These are phyloP conservation scores for Microdochium bolleyi DNA, from an alignment of 2,329 filamentous ascomycete species.

Conservation along the genomic window DNA sequence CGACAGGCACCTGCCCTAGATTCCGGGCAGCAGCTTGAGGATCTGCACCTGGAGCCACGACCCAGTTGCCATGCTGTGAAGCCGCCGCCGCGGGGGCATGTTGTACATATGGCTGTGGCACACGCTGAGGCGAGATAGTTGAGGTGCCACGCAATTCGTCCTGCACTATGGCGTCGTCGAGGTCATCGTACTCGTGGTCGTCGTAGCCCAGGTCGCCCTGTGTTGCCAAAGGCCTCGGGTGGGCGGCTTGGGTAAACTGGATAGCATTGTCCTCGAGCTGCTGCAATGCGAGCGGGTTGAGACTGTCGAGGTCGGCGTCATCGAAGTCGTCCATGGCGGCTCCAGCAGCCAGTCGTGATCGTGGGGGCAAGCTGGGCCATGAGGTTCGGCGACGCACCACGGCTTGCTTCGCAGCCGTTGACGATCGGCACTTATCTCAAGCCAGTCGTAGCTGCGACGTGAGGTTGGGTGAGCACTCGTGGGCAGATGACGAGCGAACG, in stretches of 20 bases:
- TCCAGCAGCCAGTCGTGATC: not conserved
- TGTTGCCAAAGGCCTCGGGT: constrained; percentile 16
- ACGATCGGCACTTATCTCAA: not conserved
- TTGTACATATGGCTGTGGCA: constrained; percentile 3
- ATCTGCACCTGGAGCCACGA: not conserved
- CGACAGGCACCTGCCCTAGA: constrained; percentile 10
- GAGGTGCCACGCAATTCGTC: constrained; percentile 34
- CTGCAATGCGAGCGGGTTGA: constrained; percentile 48
- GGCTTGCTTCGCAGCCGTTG: not conserved
- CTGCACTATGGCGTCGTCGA: constrained; percentile 50
- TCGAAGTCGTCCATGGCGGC: constrained; percentile 49
- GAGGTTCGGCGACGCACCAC: not conserved
- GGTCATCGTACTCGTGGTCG: constrained; percentile 47
- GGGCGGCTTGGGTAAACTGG: constrained; percentile 46
- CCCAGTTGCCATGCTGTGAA: constrained; percentile 1
- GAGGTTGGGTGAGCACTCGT: no score
- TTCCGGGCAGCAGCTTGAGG: not conserved
- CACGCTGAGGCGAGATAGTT: constrained; percentile 13
- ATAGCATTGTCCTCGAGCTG: constrained; percentile 59
- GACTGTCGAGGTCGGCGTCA: constrained; percentile 55
- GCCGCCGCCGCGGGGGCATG: not conserved
- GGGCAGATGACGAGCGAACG: no score
- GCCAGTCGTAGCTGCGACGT: not conserved
- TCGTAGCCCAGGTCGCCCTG: constrained; percentile 25
- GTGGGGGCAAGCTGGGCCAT: not conserved